Evolutionary conservation across 2,329 filamentous ascomycete genomes (phyloP).

Genomic region (Raffaelea arxii): DNA sequence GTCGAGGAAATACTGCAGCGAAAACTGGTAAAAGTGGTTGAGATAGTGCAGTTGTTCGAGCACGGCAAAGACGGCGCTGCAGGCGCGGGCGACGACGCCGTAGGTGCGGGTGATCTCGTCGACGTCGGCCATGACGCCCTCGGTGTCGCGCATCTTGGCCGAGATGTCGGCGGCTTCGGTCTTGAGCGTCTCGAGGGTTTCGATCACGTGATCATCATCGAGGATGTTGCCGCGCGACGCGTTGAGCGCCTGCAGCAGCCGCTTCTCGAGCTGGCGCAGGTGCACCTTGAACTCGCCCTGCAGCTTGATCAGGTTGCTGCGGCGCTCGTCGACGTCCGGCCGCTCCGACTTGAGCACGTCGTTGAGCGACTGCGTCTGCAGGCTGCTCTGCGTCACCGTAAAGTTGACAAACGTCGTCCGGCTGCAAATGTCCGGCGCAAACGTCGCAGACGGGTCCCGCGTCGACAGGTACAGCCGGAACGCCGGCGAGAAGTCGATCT

Average conservation of each 20-base stretch:
- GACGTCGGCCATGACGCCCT: slow-evolving; percentile 96
- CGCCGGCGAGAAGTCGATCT: slow-evolving; percentile 96
- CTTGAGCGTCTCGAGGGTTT: slow-evolving; percentile 95
- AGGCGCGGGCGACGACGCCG: slow-evolving; percentile 83
- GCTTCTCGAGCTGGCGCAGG: slow-evolving; percentile 88
- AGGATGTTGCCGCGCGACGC: slow-evolving; percentile 96
- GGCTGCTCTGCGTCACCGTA: slow-evolving; percentile 95
- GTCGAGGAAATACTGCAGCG: slow-evolving; percentile 92
- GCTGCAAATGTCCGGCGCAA: slow-evolving; percentile 95
- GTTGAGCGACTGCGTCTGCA: slow-evolving; percentile 95
- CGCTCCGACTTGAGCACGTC: slow-evolving; percentile 96
- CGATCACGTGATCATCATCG: slow-evolving; percentile 95
- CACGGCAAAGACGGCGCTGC: slow-evolving; percentile 94
- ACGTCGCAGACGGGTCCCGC: slow-evolving; percentile 85
- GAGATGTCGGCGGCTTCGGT: slow-evolving; percentile 95
- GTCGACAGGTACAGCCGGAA: slow-evolving; percentile 96
- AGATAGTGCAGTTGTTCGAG: slow-evolving; percentile 95
- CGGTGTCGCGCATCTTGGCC: slow-evolving; percentile 89
- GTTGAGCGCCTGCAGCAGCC: slow-evolving; percentile 86
- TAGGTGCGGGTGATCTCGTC: slow-evolving; percentile 94
- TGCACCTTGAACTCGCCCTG: slow-evolving; percentile 99
- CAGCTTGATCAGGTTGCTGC: slow-evolving; percentile 95
- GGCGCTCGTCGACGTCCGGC: slow-evolving; percentile 90
- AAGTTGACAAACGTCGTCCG: slow-evolving; percentile 99
- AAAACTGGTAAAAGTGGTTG: slow-evolving; percentile 99